Conservation (phyloP, 192 early-diverging fungal genomes). For the Mortierella antarctica region DNA sequence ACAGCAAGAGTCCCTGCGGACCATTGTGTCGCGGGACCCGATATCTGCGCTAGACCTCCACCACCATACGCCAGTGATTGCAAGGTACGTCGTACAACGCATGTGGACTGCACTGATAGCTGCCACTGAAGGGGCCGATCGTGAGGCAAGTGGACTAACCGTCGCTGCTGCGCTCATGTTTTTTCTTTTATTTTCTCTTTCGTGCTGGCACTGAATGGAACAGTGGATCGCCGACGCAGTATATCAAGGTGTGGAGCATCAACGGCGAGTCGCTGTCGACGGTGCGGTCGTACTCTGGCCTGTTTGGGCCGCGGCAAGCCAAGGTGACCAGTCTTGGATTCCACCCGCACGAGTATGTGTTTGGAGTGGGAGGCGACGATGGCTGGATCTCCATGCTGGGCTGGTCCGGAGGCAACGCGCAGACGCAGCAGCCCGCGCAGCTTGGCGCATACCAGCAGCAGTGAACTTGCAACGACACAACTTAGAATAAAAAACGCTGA, state of each 20-base stretch:
- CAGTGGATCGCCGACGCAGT: constrained; percentile 52
- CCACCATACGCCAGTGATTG: constrained; percentile 67
- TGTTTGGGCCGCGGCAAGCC: constrained; percentile 63
- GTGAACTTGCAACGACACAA: neutral
- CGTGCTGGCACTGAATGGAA: neutral
- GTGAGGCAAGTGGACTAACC: neutral
- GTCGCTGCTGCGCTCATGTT: neutral
- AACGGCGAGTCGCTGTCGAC: constrained; percentile 59
- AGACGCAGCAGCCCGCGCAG: constrained; percentile 1
- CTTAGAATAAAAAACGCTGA: neutral
- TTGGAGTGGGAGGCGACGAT: constrained; percentile 62
- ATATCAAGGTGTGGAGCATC: constrained; percentile 70
- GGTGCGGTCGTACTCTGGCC: constrained; percentile 63
- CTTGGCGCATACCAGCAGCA: constrained; percentile 7
- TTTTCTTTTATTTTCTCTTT: constrained; percentile 5
- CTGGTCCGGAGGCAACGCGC: constrained; percentile 26
- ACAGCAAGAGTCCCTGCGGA: constrained; percentile 51
- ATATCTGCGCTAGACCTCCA: constrained; percentile 66
- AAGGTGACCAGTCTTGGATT: constrained; percentile 69
- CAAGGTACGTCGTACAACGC: constrained; percentile 54
- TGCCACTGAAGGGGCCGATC: no score
- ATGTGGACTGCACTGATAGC: no score
- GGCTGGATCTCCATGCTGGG: constrained; percentile 51
- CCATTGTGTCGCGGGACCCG: constrained; percentile 54
- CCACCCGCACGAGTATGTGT: constrained; percentile 73